Evolutionary conservation across 2,329 filamentous ascomycete species (phyloP).

Genomic region (Magnaporthiopsis incrustans): DNA sequence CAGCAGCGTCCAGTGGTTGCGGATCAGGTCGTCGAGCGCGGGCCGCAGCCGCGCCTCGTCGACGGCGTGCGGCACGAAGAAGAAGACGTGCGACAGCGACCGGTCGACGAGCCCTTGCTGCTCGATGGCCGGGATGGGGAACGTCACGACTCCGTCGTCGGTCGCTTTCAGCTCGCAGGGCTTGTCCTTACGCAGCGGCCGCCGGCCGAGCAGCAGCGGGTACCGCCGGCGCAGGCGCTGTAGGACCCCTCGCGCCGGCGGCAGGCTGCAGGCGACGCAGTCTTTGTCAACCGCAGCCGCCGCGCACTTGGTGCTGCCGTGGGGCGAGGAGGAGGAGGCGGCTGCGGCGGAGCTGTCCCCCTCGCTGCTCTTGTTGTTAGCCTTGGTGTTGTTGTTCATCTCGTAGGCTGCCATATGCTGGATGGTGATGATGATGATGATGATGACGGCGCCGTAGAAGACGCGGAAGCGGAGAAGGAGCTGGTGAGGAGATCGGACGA

Average conservation of each 20-base stretch:
- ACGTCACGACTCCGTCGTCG: not conserved
- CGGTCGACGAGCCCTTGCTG: not conserved
- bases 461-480: not conserved
- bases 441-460: not conserved
- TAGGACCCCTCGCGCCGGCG: not conserved
- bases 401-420: not conserved
- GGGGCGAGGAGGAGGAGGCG: too few species aligned
- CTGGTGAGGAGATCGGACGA: not conserved
- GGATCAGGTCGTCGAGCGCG: conserved; percentile 1
- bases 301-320: too few species aligned
- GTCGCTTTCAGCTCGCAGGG: not conserved
- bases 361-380: not conserved
- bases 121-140: not conserved
- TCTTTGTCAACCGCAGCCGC: not conserved
- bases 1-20: not conserved
- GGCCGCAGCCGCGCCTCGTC: not conserved
- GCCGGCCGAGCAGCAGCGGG: not conserved
- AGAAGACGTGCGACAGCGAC: not conserved
- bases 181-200: not conserved
- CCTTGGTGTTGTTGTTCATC: not conserved
- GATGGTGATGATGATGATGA: not conserved
- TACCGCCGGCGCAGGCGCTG: not conserved
- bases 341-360: too few species aligned
- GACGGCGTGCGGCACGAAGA: conserved; percentile 1
- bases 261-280: not conserved